These are phyloP conservation scores for Pichia thaimueangensis DNA, from an alignment of 805 yeast genomes.

Conservation along the genomic window DNA sequence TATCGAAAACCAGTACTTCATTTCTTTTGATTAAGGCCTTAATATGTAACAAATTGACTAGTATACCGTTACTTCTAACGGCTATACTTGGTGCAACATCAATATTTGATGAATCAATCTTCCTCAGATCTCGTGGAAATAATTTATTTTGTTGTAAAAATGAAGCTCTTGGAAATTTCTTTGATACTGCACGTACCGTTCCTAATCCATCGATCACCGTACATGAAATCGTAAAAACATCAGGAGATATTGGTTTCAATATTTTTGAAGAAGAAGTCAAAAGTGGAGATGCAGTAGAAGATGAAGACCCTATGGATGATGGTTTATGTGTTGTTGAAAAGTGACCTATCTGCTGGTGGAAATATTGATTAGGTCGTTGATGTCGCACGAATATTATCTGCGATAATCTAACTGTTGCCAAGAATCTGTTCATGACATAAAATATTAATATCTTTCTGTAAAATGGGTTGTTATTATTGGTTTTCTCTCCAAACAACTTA, in stretches of 20 bases:
- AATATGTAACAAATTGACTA: conserved; percentile 79
- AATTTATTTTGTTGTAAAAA: conserved; percentile 64
- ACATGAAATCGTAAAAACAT: conserved; percentile 57
- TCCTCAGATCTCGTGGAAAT: conserved; percentile 82
- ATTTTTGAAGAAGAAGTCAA: conserved; percentile 14
- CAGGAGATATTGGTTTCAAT: conserved; percentile 41
- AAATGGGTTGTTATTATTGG: no score
- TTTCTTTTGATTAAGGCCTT: conserved; percentile 84
- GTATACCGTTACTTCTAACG: conserved; percentile 68
- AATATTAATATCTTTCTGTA: no score
- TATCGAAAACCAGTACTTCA: conserved; percentile 77
- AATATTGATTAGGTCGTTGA: neutral
- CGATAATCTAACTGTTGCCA: no score
- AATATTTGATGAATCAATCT: conserved; percentile 64
- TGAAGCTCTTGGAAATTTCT: conserved; percentile 66
- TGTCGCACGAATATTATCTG: no score
- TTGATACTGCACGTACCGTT: conserved; percentile 59
- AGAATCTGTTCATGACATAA: no score
- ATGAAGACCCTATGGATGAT: neutral
- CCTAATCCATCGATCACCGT: conserved; percentile 75
- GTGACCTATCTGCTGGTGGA: neutral
- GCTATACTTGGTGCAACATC: conserved; percentile 89
- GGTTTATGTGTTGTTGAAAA: no score
- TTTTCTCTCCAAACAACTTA: no score
- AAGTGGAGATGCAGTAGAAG: neutral